A percentile compares a stretch with the other conserved stretches of the same genome.
phyloP scores from a whole-genome alignment of 192 early-diverging fungal species.

The Linnemannia exigua region DNA sequence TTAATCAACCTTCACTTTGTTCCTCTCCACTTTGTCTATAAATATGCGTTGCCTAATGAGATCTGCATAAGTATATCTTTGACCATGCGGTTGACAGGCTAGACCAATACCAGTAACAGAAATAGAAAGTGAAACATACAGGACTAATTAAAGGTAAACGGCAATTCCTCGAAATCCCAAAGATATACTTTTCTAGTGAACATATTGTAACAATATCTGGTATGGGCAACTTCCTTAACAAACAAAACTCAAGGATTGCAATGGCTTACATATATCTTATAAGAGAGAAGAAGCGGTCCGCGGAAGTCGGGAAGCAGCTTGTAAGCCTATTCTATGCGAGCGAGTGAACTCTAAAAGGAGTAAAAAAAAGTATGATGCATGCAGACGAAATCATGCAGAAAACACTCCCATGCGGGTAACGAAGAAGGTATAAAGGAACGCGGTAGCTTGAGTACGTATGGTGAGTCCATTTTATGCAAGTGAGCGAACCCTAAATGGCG shows the following conservation, averaged over 20 bases:
- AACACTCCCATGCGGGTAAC: background rate
- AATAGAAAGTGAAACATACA: too few species aligned
- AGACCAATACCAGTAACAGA: too few species aligned
- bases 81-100: too few species aligned
- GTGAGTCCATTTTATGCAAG: background rate
- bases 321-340: background rate
- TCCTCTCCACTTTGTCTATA: too few species aligned
- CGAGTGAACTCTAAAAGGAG: background rate
- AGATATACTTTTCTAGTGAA: background rate
- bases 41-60: too few species aligned
- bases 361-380: background rate
- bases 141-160: too few species aligned
- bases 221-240: background rate
- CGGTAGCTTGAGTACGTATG: background rate
- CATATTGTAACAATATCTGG: too few species aligned
- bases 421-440: background rate
- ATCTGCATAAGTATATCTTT: too few species aligned
- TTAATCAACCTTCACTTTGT: too few species aligned
- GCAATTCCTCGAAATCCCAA: too few species aligned
- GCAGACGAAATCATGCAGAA: background rate
- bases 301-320: background rate
- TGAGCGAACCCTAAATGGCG: background rate
- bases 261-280: background rate
- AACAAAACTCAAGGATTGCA: too few species aligned
- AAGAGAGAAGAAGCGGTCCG: background rate